These are phyloP conservation scores for Chromosphaera perkinsii DNA, from an alignment of 208 protist genomes.

Conservation along the genomic window DNA sequence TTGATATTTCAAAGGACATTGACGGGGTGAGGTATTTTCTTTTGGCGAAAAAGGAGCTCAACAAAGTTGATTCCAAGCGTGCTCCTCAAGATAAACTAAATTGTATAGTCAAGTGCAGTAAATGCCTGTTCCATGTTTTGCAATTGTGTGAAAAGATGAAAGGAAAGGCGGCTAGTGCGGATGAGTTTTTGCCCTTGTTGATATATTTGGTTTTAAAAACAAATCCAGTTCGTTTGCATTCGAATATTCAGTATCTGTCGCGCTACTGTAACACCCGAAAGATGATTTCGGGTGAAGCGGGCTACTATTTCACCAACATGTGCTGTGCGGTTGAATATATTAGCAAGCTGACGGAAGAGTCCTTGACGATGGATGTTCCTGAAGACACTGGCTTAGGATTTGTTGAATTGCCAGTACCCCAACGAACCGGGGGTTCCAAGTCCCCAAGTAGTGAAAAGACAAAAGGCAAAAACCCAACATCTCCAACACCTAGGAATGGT, in stretches of 20 bases:
- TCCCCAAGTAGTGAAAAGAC: too few species aligned
- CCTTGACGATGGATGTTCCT: too few species aligned
- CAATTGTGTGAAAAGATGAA: background rate
- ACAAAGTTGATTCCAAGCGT: background rate
- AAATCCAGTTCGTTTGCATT: slow-evolving; percentile 7
- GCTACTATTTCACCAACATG: slow-evolving; percentile 39
- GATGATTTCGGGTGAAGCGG: slow-evolving; percentile 13
- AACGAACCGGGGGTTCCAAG: too few species aligned
- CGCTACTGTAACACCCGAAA: slow-evolving; percentile 2
- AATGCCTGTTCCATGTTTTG: background rate
- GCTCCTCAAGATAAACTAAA: background rate
- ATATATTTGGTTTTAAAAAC: slow-evolving; percentile 29
- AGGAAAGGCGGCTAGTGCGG: slow-evolving; percentile 13
- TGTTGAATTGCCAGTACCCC: too few species aligned
- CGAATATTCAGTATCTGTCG: slow-evolving; percentile 29
- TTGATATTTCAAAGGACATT: background rate
- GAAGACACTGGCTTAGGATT: too few species aligned
- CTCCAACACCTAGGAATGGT: too few species aligned
- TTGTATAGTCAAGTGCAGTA: background rate
- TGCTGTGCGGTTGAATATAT: background rate
- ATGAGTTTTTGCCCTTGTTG: slow-evolving; percentile 38
- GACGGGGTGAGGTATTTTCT: background rate
- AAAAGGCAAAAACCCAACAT: too few species aligned
- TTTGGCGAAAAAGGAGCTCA: background rate
- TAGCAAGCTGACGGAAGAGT: background rate